These are phyloP conservation scores for Vitrella brassicaformis DNA, from an alignment of 73 alveolate species.

Conservation along the genomic window DNA sequence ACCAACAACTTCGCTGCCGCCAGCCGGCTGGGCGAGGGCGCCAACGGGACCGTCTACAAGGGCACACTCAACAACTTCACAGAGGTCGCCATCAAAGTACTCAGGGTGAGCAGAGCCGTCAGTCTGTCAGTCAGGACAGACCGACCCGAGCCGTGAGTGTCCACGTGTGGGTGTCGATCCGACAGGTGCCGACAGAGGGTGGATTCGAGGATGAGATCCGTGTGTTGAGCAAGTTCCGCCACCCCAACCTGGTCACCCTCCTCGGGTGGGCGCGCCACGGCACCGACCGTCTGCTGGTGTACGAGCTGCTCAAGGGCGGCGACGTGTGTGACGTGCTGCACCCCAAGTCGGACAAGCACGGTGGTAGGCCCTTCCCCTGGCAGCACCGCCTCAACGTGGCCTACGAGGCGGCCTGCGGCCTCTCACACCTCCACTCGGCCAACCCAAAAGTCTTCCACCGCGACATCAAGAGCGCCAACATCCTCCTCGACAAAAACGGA, in stretches of 20 bases:
- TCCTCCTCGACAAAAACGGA: conserved; percentile 12
- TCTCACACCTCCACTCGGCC: conserved; percentile 2
- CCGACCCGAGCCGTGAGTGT: no score
- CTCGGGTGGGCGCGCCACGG: conserved; percentile 4
- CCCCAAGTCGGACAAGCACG: no score
- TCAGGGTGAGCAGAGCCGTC: no score
- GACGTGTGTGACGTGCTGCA: not conserved
- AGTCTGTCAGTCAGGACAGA: no score
- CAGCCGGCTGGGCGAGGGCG: not conserved
- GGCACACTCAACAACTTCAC: not conserved
- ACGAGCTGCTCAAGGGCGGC: conserved; percentile 9
- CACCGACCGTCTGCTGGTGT: conserved; percentile 10
- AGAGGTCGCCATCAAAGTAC: not conserved
- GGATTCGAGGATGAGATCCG: conserved; percentile 25
- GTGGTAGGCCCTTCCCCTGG: not conserved
- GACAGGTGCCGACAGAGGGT: conserved; percentile 5
- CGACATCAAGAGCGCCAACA: conserved; percentile 8
- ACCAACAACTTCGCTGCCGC: not conserved
- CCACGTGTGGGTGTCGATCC: no score
- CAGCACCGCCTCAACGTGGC: not conserved
- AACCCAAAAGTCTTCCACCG: conserved; percentile 5
- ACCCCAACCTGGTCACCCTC: conserved; percentile 6
- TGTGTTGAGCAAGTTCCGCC: not conserved
- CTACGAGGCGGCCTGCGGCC: conserved; percentile 10
- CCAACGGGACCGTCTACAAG: not conserved